These are phyloP conservation scores for Trichoderma atroviride DNA, from an alignment of 2,329 filamentous ascomycete genomes.

Conservation along the genomic window DNA sequence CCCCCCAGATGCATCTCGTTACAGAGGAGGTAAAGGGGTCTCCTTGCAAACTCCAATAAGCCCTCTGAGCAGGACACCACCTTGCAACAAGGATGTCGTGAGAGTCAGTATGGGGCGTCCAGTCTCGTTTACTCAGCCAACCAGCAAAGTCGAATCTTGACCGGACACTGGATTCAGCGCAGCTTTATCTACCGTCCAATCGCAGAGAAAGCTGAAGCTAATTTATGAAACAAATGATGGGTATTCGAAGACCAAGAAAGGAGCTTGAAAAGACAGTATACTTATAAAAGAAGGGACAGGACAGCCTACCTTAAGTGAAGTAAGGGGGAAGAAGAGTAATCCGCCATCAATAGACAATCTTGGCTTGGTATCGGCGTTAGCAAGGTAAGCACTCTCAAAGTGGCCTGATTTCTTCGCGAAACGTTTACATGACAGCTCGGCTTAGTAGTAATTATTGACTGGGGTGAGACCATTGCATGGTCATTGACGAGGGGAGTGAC, in stretches of 20 bases:
- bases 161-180: background rate
- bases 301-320: background rate
- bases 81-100: background rate
- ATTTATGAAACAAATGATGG: background rate
- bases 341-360: background rate
- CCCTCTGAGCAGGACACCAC: conserved; percentile 11
- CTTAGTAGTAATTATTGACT: conserved; percentile 20
- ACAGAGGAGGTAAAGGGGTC: background rate
- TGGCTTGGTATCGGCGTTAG: background rate
- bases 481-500: background rate
- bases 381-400: background rate
- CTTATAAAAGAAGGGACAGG: background rate
- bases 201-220: background rate
- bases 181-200: background rate
- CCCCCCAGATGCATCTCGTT: conserved; percentile 10
- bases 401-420: background rate
- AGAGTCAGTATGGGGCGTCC: background rate
- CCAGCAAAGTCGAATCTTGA: background rate
- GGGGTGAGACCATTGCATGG: conserved; percentile 6
- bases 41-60: conserved; percentile 6
- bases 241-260: background rate
- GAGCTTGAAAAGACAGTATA: background rate
- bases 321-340: background rate
- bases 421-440: background rate
- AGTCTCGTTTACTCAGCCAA: background rate